phyloP scores from a whole-genome alignment of 1,284 basidiomycete genomes.

The Heterobasidion irregulare region DNA sequence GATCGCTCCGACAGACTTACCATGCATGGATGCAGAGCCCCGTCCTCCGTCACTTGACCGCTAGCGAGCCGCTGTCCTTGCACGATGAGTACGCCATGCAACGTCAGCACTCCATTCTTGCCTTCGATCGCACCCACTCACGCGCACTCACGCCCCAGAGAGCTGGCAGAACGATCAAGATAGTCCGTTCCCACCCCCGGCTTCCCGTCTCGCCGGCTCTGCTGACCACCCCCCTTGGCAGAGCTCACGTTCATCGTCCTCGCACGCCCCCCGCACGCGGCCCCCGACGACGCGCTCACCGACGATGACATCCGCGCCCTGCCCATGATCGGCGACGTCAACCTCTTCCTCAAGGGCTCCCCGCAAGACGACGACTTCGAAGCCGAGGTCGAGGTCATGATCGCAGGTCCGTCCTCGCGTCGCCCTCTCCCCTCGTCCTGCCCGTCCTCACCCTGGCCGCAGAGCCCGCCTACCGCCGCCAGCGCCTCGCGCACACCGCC shows the following conservation, averaged over 20 bases:
- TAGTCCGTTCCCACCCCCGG: slow-evolving; percentile 38
- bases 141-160: slow-evolving; percentile 28
- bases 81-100: slow-evolving; percentile 94
- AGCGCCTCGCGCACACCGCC: slow-evolving; percentile 61
- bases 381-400: slow-evolving; percentile 76
- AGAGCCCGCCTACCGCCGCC: slow-evolving; percentile 56
- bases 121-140: not conserved
- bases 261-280: slow-evolving; percentile 24
- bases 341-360: slow-evolving; percentile 73
- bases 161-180: slow-evolving; percentile 88
- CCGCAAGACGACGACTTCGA: slow-evolving; percentile 38
- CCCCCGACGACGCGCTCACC: slow-evolving; percentile 21
- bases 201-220: slow-evolving; percentile 1
- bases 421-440: slow-evolving; percentile 3
- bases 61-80: slow-evolving; percentile 77
- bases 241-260: slow-evolving; percentile 91
- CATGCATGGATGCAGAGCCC: slow-evolving; percentile 87
- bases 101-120: slow-evolving; percentile 35
- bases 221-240: slow-evolving; percentile 17
- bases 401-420: slow-evolving; percentile 46
- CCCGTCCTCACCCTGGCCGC: not conserved
- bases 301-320: slow-evolving; percentile 24
- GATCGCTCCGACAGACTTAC: slow-evolving; percentile 51
- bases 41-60: slow-evolving; percentile 72
- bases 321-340: slow-evolving; percentile 89